Conservation (phyloP, 345 rosid genomes). For the Eucalyptus erythrocorys region DNA sequence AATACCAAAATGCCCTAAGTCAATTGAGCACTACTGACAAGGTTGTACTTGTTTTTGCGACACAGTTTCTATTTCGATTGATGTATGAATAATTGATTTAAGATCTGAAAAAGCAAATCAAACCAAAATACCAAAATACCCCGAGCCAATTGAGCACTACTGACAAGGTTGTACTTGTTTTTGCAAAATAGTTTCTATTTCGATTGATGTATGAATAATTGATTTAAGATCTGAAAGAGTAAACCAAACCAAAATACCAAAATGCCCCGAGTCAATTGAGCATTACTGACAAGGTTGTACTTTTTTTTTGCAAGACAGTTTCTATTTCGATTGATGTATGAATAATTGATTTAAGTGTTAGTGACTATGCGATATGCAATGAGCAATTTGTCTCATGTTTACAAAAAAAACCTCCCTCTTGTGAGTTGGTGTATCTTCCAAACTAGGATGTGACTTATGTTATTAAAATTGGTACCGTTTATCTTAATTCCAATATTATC, state of each 20-base stretch:
- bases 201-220: too few species aligned
- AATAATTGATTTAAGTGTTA: too few species aligned
- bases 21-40: background rate
- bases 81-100: too few species aligned
- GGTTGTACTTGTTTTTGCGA: background rate
- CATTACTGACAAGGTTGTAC: background rate
- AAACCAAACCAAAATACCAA: background rate
- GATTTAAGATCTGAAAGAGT: background rate
- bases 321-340: too few species aligned
- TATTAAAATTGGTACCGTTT: rapidly evolving
- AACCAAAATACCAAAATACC: background rate
- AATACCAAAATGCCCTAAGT: background rate
- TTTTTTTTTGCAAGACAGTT: background rate
- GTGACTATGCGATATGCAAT: rapidly evolving
- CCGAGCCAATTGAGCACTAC: background rate
- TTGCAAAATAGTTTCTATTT: background rate
- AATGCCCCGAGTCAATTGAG: background rate
- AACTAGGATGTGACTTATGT: background rate
- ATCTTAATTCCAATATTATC: background rate
- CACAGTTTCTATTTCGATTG: too few species aligned
- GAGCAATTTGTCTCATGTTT: background rate
- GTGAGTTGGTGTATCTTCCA: too few species aligned
- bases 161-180: background rate
- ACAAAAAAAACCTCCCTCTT: too few species aligned
- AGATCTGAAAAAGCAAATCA: background rate